phyloP scores from a whole-genome alignment of 73 alveolate species.

The Durusdinium trenchii region DNA sequence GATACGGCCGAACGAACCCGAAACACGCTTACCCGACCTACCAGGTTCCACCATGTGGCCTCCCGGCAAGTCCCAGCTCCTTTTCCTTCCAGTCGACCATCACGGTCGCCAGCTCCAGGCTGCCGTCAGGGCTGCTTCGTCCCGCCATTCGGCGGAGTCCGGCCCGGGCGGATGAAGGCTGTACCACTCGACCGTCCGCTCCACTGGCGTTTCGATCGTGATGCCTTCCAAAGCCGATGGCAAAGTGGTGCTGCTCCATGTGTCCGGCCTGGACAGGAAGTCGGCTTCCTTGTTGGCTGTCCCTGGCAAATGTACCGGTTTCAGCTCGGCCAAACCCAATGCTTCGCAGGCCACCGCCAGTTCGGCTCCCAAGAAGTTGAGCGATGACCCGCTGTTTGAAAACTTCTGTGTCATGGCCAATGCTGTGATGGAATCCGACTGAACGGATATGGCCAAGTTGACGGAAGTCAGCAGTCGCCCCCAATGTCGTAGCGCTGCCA shows the following conservation, averaged over 20 bases:
- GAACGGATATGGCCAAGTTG: background rate
- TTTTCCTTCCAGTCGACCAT: too few relatives aligned
- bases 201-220: background rate
- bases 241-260: background rate
- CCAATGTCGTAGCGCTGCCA: background rate
- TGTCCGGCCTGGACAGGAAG: background rate
- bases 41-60: too few relatives aligned
- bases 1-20: too few relatives aligned
- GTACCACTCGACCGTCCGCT: background rate
- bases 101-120: too few relatives aligned
- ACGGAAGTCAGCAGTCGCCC: background rate
- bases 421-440: background rate
- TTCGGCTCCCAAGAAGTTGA: background rate
- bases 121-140: too few relatives aligned
- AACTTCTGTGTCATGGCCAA: background rate
- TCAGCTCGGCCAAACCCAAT: background rate
- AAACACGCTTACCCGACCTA: too few relatives aligned
- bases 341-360: background rate
- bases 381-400: background rate
- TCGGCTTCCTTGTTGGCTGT: background rate
- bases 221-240: background rate
- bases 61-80: too few relatives aligned
- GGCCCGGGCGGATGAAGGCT: background rate
- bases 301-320: background rate
- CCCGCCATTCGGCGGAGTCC: too few relatives aligned